phyloP scores from a whole-genome alignment of 306 rosid species.

The Acacia crassicarpa region DNA sequence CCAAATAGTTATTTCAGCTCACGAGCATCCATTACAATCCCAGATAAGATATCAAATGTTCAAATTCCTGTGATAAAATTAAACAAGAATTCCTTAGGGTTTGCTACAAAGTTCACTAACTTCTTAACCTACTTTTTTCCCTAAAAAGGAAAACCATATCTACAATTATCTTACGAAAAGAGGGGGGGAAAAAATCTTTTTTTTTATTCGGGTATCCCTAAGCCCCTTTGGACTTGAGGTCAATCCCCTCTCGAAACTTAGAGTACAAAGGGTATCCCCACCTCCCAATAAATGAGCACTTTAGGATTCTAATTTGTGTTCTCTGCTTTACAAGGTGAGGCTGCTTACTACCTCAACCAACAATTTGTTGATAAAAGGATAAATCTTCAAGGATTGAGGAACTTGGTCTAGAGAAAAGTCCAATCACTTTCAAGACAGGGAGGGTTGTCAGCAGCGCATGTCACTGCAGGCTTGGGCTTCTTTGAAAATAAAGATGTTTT shows the following conservation, averaged over 20 bases:
- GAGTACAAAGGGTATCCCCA: too few species aligned
- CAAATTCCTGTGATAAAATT: background rate
- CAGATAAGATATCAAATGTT: background rate
- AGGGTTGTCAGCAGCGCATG: slow-evolving; percentile 38
- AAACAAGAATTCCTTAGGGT: slow-evolving; percentile 1
- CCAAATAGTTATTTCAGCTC: background rate
- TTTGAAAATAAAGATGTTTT: slow-evolving; percentile 81
- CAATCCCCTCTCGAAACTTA: too few species aligned
- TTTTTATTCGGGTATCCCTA: too few species aligned
- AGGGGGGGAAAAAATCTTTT: background rate
- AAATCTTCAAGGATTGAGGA: background rate
- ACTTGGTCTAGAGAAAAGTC: slow-evolving; percentile 55
- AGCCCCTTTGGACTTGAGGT: too few species aligned
- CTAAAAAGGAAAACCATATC: slow-evolving; percentile 25
- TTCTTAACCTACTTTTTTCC: background rate
- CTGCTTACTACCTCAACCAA: too few species aligned
- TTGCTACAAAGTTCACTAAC: slow-evolving; percentile 8
- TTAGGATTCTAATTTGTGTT: too few species aligned
- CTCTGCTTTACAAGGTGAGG: fast-evolving
- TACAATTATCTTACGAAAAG: slow-evolving; percentile 44
- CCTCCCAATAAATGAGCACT: too few species aligned
- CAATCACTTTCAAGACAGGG: slow-evolving; percentile 49
- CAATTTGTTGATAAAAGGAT: background rate
- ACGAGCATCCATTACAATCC: background rate
- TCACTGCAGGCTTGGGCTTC: slow-evolving; percentile 58